These are phyloP conservation scores for Trametes sanguinea DNA, from an alignment of 768 basidiomycete genomes.

Conservation along the genomic window DNA sequence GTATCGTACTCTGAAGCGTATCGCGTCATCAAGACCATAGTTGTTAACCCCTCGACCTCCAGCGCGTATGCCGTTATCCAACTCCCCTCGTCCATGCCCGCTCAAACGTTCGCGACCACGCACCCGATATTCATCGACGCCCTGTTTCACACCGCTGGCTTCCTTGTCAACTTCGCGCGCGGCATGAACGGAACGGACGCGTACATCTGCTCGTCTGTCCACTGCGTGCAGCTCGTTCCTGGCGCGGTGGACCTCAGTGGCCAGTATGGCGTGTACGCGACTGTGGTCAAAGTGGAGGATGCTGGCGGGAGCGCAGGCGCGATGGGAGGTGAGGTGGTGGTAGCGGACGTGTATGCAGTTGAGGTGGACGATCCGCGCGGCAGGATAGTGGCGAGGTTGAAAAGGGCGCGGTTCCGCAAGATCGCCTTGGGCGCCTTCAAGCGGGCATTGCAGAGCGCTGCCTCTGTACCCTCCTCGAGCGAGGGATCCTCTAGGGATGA, in stretches of 20 bases:
- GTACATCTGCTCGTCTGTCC: conserved; percentile 64
- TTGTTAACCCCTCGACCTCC: conserved; percentile 50
- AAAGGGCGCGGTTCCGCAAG: conserved; percentile 60
- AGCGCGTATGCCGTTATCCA: conserved; percentile 50
- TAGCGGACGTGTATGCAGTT: conserved; percentile 55
- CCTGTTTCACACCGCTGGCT: conserved; percentile 69
- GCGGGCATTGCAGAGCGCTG: conserved; percentile 9
- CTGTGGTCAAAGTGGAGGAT: not conserved
- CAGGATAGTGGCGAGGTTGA: conserved; percentile 55
- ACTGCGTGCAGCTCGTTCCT: conserved; percentile 48
- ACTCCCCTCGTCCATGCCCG: conserved; percentile 39
- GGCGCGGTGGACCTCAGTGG: conserved; percentile 42
- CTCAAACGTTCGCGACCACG: conserved; percentile 38
- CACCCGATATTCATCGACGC: conserved; percentile 68
- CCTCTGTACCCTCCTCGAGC: not conserved
- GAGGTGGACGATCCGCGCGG: conserved; percentile 34
- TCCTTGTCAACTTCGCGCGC: conserved; percentile 61
- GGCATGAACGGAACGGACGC: conserved; percentile 44
- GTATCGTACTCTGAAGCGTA: conserved; percentile 63
- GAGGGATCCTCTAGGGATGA: not conserved
- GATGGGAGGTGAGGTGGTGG: not conserved
- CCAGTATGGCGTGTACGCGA: conserved; percentile 49
- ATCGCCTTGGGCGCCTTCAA: conserved; percentile 50
- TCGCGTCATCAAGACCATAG: conserved; percentile 57
- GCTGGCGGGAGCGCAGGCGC: not conserved